Base-by-base conservation (phyloP, 2,329 filamentous ascomycete genomes). In the Albophoma yamanashiensis region DNA sequence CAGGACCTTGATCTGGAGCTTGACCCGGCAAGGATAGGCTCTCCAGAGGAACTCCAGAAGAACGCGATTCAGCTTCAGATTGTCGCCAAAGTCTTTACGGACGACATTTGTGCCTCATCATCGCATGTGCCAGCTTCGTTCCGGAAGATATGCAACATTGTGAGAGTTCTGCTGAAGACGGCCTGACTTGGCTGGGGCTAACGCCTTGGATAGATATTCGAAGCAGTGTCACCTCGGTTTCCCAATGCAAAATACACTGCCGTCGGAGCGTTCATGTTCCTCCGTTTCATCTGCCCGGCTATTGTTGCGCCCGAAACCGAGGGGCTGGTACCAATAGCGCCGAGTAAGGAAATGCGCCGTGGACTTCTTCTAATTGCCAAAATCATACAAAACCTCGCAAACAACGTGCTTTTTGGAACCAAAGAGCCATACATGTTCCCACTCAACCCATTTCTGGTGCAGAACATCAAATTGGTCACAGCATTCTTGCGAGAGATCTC, bases 381-480 rank as follows among this genome's bases (percentile, higher is more conserved):
- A 68, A 82, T 89, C 61, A 82, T 89, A 27, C 87, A 89, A 65
- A 89, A 88, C 66, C 75, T 89, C 42, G 87, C 86, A 42, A 89
- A 89, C 66, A 89, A 89, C 61, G 86, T 89, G 36, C 75, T 89
- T 1, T 89, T 89, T 64, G 86, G 87, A 4, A 84, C 85, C 40
- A 89, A 89, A 70, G 86, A 89, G 67, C 83, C 85, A 4, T 89
- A 88, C 67, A 89, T 89, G 87, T 87, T 84, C 62, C 84, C 86
- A 1, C 73, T 89, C 27, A 89, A 89, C 67, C 81, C 87, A 61
- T 89, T 89, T 62, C 71, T 89, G 27, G 84, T 85, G 0, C 79
- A 86, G 63, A 87, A 89, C 64, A 89, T 89, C 58, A 87, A 86
- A 68, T 76, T 79, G 40, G 84, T 89, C 20, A 89, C 85, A 2